A percentile compares a stretch with the other conserved stretches of the same genome.
Evolutionary conservation across 345 rosid genomes (phyloP).

Genomic region (Mercurialis annua): DNA sequence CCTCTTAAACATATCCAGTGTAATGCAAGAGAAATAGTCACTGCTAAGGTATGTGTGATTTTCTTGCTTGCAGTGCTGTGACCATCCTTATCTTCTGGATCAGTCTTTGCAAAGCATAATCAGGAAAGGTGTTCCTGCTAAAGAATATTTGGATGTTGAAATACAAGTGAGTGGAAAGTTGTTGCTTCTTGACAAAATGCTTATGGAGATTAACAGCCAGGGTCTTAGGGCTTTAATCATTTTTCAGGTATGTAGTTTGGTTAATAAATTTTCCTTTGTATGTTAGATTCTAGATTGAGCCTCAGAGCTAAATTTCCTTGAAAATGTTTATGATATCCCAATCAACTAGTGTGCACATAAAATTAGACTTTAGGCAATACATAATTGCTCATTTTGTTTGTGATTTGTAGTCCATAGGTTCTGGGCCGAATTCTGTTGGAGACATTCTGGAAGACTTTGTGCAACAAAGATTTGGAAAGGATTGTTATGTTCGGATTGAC

Average conservation of each 20-base stretch:
- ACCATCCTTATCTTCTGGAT: constrained; percentile 17
- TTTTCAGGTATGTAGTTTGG: constrained; percentile 5
- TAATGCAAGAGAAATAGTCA: not conserved
- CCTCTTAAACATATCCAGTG: not conserved
- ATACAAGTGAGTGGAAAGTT: constrained; percentile 14
- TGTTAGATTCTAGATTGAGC: not conserved
- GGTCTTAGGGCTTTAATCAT: constrained; percentile 11
- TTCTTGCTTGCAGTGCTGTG: constrained; percentile 11
- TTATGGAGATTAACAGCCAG: not conserved
- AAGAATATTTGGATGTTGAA: constrained; percentile 7
- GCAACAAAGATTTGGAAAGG: constrained; percentile 1
- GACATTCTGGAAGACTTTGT: constrained; percentile 13
- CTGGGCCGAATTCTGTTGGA: constrained; percentile 8
- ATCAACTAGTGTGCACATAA: too few species aligned
- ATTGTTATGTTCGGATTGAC: constrained; percentile 11
- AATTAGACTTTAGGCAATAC: too few species aligned
- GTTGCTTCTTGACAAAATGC: constrained; percentile 12
- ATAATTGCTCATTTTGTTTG: too few species aligned
- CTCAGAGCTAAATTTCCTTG: not conserved
- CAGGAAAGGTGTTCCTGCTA: not conserved
- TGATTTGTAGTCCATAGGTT: constrained; percentile 4
- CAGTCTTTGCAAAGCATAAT: not conserved
- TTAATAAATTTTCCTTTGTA: not conserved
- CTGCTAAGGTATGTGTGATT: not conserved
- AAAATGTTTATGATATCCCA: too few species aligned